Evolutionary conservation across 345 rosid species (phyloP).

Genomic region (Raphanus raphanistrum): DNA sequence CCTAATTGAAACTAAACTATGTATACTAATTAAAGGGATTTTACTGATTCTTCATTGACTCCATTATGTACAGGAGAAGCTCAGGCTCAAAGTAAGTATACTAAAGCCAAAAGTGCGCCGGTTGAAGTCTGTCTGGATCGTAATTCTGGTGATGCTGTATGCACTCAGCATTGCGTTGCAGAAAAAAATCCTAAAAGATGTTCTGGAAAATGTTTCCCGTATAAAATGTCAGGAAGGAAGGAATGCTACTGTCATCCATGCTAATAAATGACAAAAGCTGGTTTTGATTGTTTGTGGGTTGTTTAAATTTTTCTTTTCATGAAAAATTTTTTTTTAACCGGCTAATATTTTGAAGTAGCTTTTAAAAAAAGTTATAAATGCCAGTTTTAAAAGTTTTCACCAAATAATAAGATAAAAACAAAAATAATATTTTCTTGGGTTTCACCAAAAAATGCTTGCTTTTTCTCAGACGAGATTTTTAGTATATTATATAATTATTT

Average conservation of each 20-base stretch:
- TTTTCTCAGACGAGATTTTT: not conserved
- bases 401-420: not conserved
- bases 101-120: not conserved
- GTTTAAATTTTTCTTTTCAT: not conserved
- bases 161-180: not conserved
- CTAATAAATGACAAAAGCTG: not conserved
- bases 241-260: not conserved
- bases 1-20: not conserved
- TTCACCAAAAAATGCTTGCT: not conserved
- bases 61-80: not conserved
- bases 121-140: not conserved
- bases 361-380: not conserved
- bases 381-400: not conserved
- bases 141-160: not conserved
- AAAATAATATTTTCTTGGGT: not conserved
- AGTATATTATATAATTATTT: too few species aligned
- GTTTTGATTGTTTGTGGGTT: not conserved
- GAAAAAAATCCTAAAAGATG: not conserved
- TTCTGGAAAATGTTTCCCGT: not conserved
- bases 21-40: not conserved
- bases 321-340: not conserved
- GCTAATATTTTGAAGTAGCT: not conserved
- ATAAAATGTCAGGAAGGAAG: not conserved
- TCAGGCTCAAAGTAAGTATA: not conserved
- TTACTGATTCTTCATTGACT: not conserved